Evolutionary conservation across 768 basidiomycete genomes (phyloP).

Genomic region (Amylocystis lapponica): DNA sequence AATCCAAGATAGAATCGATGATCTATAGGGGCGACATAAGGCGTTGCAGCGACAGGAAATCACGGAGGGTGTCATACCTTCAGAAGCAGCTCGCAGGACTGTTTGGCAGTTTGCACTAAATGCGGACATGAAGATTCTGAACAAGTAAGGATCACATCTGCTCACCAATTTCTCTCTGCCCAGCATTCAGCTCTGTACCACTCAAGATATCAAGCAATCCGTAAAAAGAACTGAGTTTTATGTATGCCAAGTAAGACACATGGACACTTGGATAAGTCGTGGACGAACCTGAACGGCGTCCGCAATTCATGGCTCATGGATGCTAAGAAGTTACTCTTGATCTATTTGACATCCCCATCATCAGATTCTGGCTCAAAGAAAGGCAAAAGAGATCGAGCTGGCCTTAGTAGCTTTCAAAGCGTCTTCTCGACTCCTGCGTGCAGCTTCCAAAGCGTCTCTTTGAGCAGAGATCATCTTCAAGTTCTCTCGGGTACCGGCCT

Average conservation of each 20-base stretch:
- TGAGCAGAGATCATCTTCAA: conserved; percentile 74
- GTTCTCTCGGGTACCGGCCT: conserved; percentile 68
- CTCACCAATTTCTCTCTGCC: conserved; percentile 65
- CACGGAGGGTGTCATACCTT: conserved; percentile 41
- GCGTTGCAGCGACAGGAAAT: not conserved
- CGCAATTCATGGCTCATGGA: conserved; percentile 75
- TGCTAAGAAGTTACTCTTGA: conserved; percentile 73
- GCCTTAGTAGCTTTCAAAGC: conserved; percentile 72
- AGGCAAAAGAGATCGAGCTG: conserved; percentile 2
- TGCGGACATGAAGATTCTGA: not conserved
- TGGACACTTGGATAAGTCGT: too few relatives aligned
- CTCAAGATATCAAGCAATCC: conserved; percentile 70
- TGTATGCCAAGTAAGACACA: not conserved
- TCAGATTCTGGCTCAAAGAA: too few relatives aligned
- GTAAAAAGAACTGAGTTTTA: conserved; percentile 55
- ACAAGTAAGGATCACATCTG: too few relatives aligned
- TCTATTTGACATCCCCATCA: conserved; percentile 32
- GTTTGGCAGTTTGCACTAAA: conserved; percentile 69
- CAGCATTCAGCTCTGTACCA: conserved; percentile 62
- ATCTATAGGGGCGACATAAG: conserved; percentile 37
- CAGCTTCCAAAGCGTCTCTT: conserved; percentile 61
- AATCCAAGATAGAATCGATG: conserved; percentile 75
- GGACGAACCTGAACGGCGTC: conserved; percentile 69
- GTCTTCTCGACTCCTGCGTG: conserved; percentile 64
- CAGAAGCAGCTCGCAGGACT: conserved; percentile 68